phyloP scores from a whole-genome alignment of 140 eudicot genomes.

The Flaveria floridana region DNA sequence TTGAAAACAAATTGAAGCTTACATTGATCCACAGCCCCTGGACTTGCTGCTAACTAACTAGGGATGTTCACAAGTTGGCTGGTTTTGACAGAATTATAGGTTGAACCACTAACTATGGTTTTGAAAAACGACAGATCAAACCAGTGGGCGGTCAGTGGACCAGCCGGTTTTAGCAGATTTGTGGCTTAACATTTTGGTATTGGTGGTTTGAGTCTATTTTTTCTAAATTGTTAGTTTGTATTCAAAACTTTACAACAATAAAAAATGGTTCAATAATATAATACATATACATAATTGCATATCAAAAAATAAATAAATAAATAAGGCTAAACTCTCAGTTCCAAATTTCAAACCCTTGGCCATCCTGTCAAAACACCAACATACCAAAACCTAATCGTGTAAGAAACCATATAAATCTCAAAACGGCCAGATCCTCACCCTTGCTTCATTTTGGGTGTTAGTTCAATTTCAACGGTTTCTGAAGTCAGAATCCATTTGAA shows the following conservation, averaged over 20 bases:
- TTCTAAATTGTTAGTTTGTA: not conserved
- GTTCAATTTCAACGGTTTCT: not conserved
- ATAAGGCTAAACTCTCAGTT: not conserved
- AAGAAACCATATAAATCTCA: not conserved
- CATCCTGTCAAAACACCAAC: not conserved
- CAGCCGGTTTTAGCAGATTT: not conserved
- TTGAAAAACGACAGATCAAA: not conserved
- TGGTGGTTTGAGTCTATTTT: not conserved
- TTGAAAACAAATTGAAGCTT: slow-evolving; percentile 5
- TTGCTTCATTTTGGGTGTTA: not conserved
- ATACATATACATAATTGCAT: too few relatives aligned
- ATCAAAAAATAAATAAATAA: not conserved
- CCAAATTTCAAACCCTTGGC: not conserved
- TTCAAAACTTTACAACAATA: not conserved
- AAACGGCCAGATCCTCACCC: not conserved
- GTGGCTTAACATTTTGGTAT: not conserved
- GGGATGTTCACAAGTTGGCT: not conserved
- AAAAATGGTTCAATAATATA: not conserved
- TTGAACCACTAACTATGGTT: not conserved
- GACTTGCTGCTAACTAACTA: not conserved
- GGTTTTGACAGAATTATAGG: not conserved
- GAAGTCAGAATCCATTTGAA: not conserved
- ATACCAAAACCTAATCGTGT: not conserved
- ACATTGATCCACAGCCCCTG: not conserved
- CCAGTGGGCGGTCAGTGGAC: not conserved